Evolutionary conservation across 176 grass and related monocot species (phyloP), one percentile per base, ranked within the genome.

Genomic region (Ensete ventricosum): DNA sequence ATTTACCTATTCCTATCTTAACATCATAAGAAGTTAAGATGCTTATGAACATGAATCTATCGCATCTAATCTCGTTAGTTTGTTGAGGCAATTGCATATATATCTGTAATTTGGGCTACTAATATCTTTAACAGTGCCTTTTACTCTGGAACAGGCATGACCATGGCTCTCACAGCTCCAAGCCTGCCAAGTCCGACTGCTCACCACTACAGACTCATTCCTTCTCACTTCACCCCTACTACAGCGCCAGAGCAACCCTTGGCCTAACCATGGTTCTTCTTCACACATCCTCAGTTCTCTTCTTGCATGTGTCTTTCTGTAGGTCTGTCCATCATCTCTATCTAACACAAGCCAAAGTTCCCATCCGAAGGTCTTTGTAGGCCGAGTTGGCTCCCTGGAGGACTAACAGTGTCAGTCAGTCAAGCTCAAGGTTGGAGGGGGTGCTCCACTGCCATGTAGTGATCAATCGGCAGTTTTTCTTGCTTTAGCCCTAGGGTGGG

Each of bases 121-220:
- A 24, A 55, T 60, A 79, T 49, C 29, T 59, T 72, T 62, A 63
- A 63, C 55, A 72, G 67, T 72, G 54, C 11, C 54, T 59, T 14
- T 80, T 60, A 12, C 54, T 79, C 20, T 80, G 23, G 73, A 80
- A 52, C 78, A 80, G 78, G 78, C 21, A 80, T 80, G 68, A 80
- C 78, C 14, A 72, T 29, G 78, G 55, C 53, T 72, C 27, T 72
- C 43, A 72, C 78, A 24, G 54, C 67, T 80, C 78, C 78, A 80
- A 72, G 54, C 13, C 78, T 72, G 20, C 68, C 78, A 80, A 80
- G 29, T 62, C 78, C 67, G 17, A 50, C 78, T 49, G 11, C 54
- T 11, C 54, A 72, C 14, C 78, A 50, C 54, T 80, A 80, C 54
- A 80, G 78, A 72, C 34, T 80, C 67, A 51, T 71, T n/a, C 68